phyloP scores from a whole-genome alignment of 1,284 basidiomycete genomes.

The Fereydounia khargensis region DNA sequence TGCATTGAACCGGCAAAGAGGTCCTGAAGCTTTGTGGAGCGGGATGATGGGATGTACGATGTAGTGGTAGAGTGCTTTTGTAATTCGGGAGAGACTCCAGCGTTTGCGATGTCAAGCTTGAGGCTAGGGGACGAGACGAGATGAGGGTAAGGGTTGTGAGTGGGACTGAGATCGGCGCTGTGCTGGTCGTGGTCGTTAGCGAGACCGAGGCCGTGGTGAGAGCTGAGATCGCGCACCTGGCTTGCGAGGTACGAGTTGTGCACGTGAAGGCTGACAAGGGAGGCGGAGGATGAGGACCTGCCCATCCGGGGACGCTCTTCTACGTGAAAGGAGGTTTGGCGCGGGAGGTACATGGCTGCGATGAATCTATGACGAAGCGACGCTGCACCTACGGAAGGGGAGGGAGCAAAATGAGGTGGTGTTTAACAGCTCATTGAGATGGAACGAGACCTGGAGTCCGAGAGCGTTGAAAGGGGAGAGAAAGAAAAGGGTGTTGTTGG shows the following conservation, averaged over 20 bases:
- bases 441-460: too few relatives aligned
- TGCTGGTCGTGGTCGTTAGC: slow-evolving; percentile 4
- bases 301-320: slow-evolving; percentile 4
- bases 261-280: slow-evolving; percentile 20
- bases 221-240: slow-evolving; percentile 17
- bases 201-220: slow-evolving; percentile 19
- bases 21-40: slow-evolving; percentile 5
- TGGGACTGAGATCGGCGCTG: too few relatives aligned
- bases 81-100: too few relatives aligned
- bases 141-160: not conserved
- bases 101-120: not conserved
- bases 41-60: not conserved
- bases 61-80: not conserved
- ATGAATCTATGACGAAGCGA: too few relatives aligned
- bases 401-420: too few relatives aligned
- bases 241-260: slow-evolving; percentile 26
- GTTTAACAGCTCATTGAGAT: too few relatives aligned
- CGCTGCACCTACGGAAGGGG: too few relatives aligned
- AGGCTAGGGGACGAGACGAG: not conserved
- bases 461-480: too few relatives aligned
- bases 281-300: slow-evolving; percentile 7
- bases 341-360: slow-evolving; percentile 9
- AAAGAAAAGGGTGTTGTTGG: too few relatives aligned
- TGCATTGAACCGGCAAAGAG: slow-evolving; percentile 7
- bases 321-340: slow-evolving; percentile 7